Base-by-base conservation (phyloP, 139 green algal genomes). In the Coelastrella sp. region DNA sequence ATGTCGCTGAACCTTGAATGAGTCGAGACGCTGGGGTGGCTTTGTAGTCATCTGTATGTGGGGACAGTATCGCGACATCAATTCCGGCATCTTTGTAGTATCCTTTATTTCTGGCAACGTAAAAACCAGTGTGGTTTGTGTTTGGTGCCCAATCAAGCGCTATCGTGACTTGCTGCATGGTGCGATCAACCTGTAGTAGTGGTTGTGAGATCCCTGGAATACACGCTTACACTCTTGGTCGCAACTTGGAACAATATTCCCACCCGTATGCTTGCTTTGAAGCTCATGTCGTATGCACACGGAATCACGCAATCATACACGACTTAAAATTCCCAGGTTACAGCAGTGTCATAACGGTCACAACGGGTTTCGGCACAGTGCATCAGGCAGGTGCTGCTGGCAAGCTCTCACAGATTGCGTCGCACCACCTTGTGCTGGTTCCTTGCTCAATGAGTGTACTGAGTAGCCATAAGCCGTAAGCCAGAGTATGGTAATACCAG, bases 141-240 rank as follows among this genome's bases (percentile, higher is more conserved):
- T 98, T 98, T 6, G 95, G 94, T 0, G 91, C 96, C 95, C 95
- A 97, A 73, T 98, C 94, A 1, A 97, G 89, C 0, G 94, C 93
- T 1, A 97, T 66, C 13, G 30, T 88, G 9, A 95, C 35, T n/a
- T n/a, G 17, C 62, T 38, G 30, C 62, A 69, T 69, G 38, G n/a
- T 30, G 62, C 6, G 62, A 43, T 38, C 30, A 40, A 40, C 4
- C 62, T 41, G 62, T n/a, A 41, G 30, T 64, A 64, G 63, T 19
- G 41, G 30, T 72, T 72, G 9, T 25, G 5, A 7, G 17, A 43
- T 13, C 63, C 9, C 32, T 41, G 32, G 23, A 9, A 15, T 19
- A 72, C 23, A n/a, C 3, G 8, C 27, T 17, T n/a, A 30, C 15
- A 67, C 59, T 17, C 15, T 37, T 67, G 2, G 15, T 37, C n/a